Conservation (phyloP, 495 filamentous ascomycete species). For the Penicillium simplicissimum region DNA sequence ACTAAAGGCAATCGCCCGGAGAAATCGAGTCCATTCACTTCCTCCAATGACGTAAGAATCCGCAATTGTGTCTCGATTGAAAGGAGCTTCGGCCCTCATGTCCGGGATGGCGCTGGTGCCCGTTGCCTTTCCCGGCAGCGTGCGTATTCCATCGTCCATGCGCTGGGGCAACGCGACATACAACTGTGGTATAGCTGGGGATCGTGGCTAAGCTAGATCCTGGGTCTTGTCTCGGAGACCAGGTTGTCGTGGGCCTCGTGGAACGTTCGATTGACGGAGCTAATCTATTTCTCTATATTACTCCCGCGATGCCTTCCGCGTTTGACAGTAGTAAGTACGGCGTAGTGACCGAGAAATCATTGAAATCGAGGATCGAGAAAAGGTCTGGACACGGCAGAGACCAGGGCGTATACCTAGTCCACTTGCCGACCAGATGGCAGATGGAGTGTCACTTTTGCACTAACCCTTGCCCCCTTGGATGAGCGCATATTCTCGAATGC, state of each 20-base stretch:
- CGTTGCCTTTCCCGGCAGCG: constrained; percentile 32
- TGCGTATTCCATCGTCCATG: constrained; percentile 15
- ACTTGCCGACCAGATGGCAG: no score
- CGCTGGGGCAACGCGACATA: not conserved
- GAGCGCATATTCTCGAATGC: not conserved
- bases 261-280: not conserved
- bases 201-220: not conserved
- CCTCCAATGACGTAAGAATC: constrained; percentile 10
- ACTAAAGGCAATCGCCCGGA: not conserved
- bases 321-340: not conserved
- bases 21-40: not conserved
- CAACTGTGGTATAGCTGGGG: constrained; percentile 5
- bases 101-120: constrained; percentile 12
- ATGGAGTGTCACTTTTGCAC: no score
- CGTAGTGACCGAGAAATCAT: not conserved
- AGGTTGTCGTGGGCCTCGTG: not conserved
- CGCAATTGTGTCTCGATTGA: constrained; percentile 2
- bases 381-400: not conserved
- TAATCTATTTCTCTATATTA: not conserved
- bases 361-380: not conserved
- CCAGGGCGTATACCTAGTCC: no score
- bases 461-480: not conserved
- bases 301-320: not conserved
- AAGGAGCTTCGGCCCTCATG: constrained; percentile 2
- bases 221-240: constrained; percentile 1